These are phyloP conservation scores for Eragrostis curvula DNA, from an alignment of 176 grass and related monocot genomes.

Conservation along the genomic window DNA sequence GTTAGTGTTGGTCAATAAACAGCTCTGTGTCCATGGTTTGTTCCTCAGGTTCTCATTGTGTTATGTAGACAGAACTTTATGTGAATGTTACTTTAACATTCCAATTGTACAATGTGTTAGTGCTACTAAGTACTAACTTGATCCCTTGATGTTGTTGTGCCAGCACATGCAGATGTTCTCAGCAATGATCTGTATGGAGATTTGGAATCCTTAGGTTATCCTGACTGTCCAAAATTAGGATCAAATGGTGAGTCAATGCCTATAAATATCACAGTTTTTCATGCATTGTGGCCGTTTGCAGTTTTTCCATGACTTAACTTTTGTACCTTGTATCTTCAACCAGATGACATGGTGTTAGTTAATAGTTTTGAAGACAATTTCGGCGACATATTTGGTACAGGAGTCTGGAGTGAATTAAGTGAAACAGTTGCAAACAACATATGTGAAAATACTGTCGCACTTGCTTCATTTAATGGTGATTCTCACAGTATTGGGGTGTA, in stretches of 20 bases:
- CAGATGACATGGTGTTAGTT: conserved; percentile 8
- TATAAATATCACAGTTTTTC: conserved; percentile 1
- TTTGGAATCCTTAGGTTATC: conserved; percentile 14
- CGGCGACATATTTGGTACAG: neutral
- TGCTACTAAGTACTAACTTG: neutral
- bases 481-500: neutral
- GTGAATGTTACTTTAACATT: neutral
- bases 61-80: neutral
- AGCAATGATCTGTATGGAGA: neutral
- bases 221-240: neutral
- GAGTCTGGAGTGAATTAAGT: conserved; percentile 11
- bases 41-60: neutral
- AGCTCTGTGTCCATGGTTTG: neutral
- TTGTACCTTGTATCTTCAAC: conserved; percentile 3
- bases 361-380: conserved; percentile 32
- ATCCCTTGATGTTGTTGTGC: neutral
- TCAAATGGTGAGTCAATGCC: neutral
- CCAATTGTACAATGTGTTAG: neutral
- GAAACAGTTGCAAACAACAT: neutral
- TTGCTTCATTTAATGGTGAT: conserved; percentile 31
- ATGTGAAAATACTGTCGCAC: neutral
- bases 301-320: neutral
- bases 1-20: neutral
- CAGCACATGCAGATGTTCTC: neutral
- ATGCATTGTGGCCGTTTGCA: neutral